Conservation (phyloP, 2,329 filamentous ascomycete genomes). For the Curvularia lunata region DNA sequence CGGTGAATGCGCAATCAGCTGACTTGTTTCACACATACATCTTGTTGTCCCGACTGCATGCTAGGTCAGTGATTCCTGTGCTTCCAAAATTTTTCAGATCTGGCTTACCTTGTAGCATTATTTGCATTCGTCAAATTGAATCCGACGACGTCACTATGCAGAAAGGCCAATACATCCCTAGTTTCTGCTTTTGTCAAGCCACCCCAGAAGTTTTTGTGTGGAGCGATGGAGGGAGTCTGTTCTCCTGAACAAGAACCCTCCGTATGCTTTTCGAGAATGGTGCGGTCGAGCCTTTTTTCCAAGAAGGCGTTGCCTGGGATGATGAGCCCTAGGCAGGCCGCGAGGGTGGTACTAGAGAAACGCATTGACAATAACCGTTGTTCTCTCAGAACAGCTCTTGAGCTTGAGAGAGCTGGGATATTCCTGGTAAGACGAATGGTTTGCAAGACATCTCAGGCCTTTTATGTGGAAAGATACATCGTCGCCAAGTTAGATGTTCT, state of each 20-base stretch:
- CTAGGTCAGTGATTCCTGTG: background rate
- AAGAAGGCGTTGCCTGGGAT: background rate
- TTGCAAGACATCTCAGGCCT: background rate
- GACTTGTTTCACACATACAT: background rate
- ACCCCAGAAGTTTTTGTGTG: slow-evolving; percentile 3
- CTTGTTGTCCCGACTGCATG: background rate
- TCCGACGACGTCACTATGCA: background rate
- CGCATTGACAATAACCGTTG: background rate
- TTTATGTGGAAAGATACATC: background rate
- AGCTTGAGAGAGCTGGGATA: background rate
- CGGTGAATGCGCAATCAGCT: background rate
- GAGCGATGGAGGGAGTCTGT: background rate
- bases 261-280: background rate
- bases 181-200: background rate
- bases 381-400: background rate
- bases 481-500: background rate
- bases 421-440: background rate
- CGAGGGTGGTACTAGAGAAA: background rate
- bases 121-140: slow-evolving; percentile 1
- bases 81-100: background rate
- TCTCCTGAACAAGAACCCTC: background rate
- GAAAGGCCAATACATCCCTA: background rate
- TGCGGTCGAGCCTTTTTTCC: background rate
- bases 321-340: background rate
- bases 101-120: background rate